Evolutionary conservation across 768 basidiomycete genomes (phyloP).

Genomic region (Pulveroboletus sp.): DNA sequence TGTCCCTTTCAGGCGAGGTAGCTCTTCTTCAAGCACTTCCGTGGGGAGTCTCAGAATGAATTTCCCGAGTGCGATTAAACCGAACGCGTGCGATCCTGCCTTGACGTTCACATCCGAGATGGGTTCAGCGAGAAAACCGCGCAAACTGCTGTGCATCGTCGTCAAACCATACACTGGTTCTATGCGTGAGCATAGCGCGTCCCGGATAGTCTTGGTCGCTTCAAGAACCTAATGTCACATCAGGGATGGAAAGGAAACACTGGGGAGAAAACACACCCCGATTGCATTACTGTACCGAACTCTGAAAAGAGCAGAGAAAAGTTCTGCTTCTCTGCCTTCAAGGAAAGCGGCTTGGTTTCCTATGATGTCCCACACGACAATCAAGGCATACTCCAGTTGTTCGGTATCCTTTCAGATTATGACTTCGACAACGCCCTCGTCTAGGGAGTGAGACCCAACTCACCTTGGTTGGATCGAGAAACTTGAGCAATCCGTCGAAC

Average conservation of each 20-base stretch:
- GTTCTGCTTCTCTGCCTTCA: conserved; percentile 75
- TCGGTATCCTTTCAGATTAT: conserved; percentile 48
- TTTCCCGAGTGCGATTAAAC: conserved; percentile 77
- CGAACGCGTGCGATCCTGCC: conserved; percentile 72
- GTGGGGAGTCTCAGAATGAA: conserved; percentile 76
- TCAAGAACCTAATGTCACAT: conserved; percentile 59
- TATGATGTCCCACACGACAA: conserved; percentile 80
- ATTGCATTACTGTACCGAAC: conserved; percentile 70
- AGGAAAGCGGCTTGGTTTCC: conserved; percentile 68
- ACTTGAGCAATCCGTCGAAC: conserved; percentile 60
- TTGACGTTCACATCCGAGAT: conserved; percentile 52
- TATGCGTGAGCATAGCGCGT: conserved; percentile 63
- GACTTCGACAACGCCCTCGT: neutral
- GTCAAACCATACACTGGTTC: conserved; percentile 85
- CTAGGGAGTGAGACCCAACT: conserved; percentile 16
- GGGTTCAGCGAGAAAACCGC: conserved; percentile 56
- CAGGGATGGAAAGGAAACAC: neutral
- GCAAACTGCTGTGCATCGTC: conserved; percentile 71
- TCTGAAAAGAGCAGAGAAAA: conserved; percentile 67
- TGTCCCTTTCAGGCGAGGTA: conserved; percentile 71
- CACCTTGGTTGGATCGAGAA: conserved; percentile 63
- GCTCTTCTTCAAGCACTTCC: conserved; percentile 83
- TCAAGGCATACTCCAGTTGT: conserved; percentile 71
- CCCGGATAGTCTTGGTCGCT: conserved; percentile 78
- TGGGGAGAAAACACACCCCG: conserved; percentile 46